Evolutionary conservation across 257 asterid species (phyloP).

Genomic region (Penstemon barbatus): DNA sequence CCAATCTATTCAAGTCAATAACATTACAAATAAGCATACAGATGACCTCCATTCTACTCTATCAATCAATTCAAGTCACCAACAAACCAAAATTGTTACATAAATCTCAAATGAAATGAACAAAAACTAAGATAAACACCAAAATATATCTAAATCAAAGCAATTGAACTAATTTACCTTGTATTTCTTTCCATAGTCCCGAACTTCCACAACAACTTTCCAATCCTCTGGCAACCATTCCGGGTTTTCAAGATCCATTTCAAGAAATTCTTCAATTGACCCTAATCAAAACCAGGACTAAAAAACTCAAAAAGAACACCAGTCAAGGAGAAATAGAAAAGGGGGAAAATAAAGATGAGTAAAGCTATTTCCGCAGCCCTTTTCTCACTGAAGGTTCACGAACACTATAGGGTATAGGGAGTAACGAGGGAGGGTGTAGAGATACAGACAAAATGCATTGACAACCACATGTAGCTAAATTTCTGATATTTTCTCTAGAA

Average conservation of each 20-base stretch:
- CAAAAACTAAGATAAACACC: not conserved
- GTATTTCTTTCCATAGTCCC: conserved; percentile 52
- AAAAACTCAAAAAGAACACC: not conserved
- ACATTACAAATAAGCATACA: not conserved
- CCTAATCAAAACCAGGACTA: conserved; percentile 3
- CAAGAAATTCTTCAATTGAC: conserved; percentile 24
- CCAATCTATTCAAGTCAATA: not conserved
- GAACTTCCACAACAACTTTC: conserved; percentile 47
- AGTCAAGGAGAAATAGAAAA: not conserved
- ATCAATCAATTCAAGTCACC: not conserved
- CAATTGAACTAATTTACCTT: conserved; percentile 39
- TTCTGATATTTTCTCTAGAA: conserved; percentile 20
- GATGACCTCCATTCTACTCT: not conserved
- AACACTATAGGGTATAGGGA: not conserved
- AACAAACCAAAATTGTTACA: not conserved
- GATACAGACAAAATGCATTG: conserved; percentile 40
- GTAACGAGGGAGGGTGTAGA: conserved; percentile 22
- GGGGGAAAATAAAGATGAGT: not conserved
- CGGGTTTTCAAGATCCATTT: conserved; percentile 48
- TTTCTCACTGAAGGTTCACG: conserved; percentile 13
- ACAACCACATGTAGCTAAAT: conserved; percentile 51
- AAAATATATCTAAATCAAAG: conserved; percentile 16
- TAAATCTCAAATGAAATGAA: conserved; percentile 20
- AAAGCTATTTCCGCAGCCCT: conserved; percentile 8
- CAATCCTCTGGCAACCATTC: conserved; percentile 79